A percentile compares a stretch with the other conserved stretches of the same genome.
Conservation (phyloP, 192 early-diverging fungal species). For the Backusella mclennaniae region DNA sequence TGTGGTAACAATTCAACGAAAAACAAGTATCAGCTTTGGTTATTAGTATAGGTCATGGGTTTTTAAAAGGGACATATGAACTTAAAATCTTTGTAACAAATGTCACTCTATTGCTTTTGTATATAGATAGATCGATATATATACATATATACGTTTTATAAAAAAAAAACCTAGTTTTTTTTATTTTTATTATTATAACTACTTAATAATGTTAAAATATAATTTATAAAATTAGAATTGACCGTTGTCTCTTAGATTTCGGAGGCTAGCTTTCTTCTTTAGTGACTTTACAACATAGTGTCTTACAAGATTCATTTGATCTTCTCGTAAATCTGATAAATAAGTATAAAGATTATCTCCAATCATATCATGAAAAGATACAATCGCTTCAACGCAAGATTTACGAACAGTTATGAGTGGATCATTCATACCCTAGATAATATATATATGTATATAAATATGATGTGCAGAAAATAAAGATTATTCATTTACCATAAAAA, state of each 20-base stretch:
- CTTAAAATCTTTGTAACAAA: too few relatives aligned
- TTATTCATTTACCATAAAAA: constrained; percentile 26
- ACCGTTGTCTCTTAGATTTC: constrained; percentile 19
- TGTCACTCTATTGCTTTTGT: neutral
- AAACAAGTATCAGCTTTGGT: neutral
- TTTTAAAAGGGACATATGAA: too few relatives aligned
- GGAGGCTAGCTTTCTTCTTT: constrained; percentile 32
- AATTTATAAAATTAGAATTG: constrained; percentile 5
- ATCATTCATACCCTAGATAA: constrained; percentile 32
- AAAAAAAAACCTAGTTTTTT: neutral
- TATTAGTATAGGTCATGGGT: too few relatives aligned
- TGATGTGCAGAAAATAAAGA: neutral
- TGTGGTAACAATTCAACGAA: neutral
- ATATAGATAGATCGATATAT: neutral
- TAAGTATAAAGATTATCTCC: constrained; percentile 29
- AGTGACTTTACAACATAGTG: constrained; percentile 33
- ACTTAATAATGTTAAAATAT: neutral
- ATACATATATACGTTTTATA: neutral
- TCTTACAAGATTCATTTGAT: constrained; percentile 34
- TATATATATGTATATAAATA: neutral
- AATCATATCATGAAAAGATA: constrained; percentile 36
- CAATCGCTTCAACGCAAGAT: constrained; percentile 36
- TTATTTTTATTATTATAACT: neutral
- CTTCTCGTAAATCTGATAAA: constrained; percentile 33
- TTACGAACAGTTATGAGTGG: constrained; percentile 30